phyloP scores from a whole-genome alignment of 305 asterid genomes.

The Fraxinus dipetala region DNA sequence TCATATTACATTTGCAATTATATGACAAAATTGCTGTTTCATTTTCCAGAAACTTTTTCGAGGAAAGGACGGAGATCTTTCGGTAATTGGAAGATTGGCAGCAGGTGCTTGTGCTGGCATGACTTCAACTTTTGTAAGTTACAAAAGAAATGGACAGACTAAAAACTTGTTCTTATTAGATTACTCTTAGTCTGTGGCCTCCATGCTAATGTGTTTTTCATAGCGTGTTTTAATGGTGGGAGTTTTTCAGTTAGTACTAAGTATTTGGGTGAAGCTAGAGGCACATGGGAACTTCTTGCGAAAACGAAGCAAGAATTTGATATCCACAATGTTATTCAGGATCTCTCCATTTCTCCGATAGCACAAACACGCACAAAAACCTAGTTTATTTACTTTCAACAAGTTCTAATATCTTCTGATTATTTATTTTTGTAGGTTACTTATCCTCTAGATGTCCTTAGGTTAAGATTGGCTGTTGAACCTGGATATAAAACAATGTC shows the following conservation, averaged over 20 bases:
- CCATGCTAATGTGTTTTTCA: background rate
- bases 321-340: background rate
- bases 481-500: conserved; percentile 83
- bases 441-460: conserved; percentile 80
- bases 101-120: conserved; percentile 99
- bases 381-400: background rate
- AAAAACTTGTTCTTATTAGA: conserved; percentile 6
- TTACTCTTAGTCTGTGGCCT: background rate
- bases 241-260: background rate
- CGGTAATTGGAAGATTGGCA: conserved; percentile 86
- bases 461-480: conserved; percentile 88
- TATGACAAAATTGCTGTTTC: conserved; percentile 12
- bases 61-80: conserved; percentile 71
- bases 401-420: conserved; percentile 20
- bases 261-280: background rate
- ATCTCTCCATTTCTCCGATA: background rate
- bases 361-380: background rate
- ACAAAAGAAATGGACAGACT: conserved; percentile 4
- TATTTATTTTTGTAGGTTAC: conserved; percentile 55
- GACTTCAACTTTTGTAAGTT: conserved; percentile 98
- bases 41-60: conserved; percentile 58
- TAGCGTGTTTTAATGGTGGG: background rate
- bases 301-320: background rate
- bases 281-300: background rate
- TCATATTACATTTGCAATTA: conserved; percentile 13